These are phyloP conservation scores for Xylariaceae sp. DNA, from an alignment of 2,329 filamentous ascomycete genomes.

Conservation along the genomic window DNA sequence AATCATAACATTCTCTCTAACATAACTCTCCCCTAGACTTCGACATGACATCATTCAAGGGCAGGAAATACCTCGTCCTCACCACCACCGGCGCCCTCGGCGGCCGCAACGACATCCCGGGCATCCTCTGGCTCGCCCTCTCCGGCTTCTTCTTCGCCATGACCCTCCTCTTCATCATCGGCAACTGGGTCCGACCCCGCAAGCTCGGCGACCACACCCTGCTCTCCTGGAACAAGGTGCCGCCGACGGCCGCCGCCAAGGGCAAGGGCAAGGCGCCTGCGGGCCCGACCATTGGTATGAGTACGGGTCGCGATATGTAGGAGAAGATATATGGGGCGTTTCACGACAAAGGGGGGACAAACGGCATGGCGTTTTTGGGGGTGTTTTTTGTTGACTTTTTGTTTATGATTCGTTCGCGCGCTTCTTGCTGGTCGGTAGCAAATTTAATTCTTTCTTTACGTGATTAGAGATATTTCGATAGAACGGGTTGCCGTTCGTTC, in stretches of 20 bases:
- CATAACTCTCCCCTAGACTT: conserved; percentile 56
- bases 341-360: conserved; percentile 2
- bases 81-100: conserved; percentile 90
- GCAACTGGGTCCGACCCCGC: conserved; percentile 87
- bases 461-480: no score
- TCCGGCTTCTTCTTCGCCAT: conserved; percentile 89
- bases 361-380: conserved; percentile 13
- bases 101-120: conserved; percentile 90
- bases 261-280: conserved; percentile 37
- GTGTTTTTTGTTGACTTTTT: conserved; percentile 6
- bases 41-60: conserved; percentile 69
- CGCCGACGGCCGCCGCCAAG: conserved; percentile 34
- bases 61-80: conserved; percentile 84
- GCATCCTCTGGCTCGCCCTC: conserved; percentile 92
- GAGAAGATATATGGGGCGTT: conserved; percentile 6
- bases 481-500: no score
- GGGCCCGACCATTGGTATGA: conserved; percentile 40
- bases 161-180: conserved; percentile 80
- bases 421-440: background rate
- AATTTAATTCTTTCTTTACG: background rate
- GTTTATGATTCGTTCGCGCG: background rate
- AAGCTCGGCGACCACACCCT: conserved; percentile 99
- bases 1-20: conserved; percentile 1
- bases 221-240: conserved; percentile 80
- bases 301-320: conserved; percentile 52